Percentiles rank a stretch among this genome's conserved stretches.
Evolutionary conservation across 1,284 basidiomycete genomes (phyloP).

Genomic region (Meripilus lineatus): DNA sequence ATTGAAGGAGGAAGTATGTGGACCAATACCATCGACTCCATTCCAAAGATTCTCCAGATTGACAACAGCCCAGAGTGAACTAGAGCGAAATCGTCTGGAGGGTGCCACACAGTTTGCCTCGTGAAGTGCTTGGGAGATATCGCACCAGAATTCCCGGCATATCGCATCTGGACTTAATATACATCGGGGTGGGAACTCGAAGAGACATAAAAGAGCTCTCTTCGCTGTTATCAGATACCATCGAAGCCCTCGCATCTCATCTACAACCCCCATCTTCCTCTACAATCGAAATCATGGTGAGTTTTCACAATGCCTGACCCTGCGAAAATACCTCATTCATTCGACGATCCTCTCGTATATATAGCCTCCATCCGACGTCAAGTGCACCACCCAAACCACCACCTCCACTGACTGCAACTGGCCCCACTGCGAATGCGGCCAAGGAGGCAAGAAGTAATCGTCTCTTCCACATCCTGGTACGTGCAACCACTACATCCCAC

Average conservation of each 20-base stretch:
- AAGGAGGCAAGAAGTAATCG: constrained; percentile 21
- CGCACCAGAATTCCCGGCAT: too few relatives aligned
- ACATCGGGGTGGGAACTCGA: too few relatives aligned
- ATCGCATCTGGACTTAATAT: too few relatives aligned
- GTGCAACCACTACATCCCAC: background rate
- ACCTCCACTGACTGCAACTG: constrained; percentile 21
- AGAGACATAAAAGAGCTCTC: background rate
- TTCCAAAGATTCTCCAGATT: too few relatives aligned
- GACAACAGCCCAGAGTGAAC: too few relatives aligned
- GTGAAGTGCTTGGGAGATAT: too few relatives aligned
- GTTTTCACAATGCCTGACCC: background rate
- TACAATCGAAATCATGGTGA: constrained; percentile 14
- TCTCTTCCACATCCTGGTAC: background rate
- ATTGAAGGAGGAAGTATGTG: too few relatives aligned
- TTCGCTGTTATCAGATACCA: background rate
- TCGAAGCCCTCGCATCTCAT: background rate
- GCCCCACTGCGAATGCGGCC: constrained; percentile 26
- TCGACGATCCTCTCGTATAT: too few relatives aligned
- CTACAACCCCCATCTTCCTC: constrained; percentile 4
- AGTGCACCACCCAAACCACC: constrained; percentile 23
- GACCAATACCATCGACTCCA: too few relatives aligned
- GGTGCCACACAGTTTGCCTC: too few relatives aligned
- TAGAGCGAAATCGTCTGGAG: too few relatives aligned
- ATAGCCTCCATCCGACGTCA: constrained; percentile 19
- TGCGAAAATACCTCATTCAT: too few relatives aligned